A percentile compares a stretch with the other conserved stretches of the same genome.
These are phyloP conservation scores for Cercospora janseana DNA, from an alignment of 2,329 filamentous ascomycete species.

Conservation along the genomic window DNA sequence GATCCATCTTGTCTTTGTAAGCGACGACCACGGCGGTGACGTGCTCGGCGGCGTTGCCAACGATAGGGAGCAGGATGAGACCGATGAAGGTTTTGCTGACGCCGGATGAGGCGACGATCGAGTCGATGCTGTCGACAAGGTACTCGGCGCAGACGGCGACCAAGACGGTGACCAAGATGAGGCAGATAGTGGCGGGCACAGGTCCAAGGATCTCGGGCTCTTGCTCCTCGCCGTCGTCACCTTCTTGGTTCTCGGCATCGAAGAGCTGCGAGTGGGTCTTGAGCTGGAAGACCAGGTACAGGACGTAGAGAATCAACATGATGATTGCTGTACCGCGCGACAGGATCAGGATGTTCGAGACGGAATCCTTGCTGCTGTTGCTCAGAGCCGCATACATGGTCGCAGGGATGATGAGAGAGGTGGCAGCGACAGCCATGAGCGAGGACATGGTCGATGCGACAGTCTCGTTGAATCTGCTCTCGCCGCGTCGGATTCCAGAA, in stretches of 20 bases:
- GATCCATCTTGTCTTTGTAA: constrained; percentile 58
- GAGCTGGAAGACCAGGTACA: constrained; percentile 57
- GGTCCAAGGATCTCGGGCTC: constrained; percentile 47
- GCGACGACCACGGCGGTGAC: constrained; percentile 56
- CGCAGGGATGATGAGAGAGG: constrained; percentile 54
- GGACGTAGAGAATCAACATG: constrained; percentile 53
- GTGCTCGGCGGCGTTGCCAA: constrained; percentile 58
- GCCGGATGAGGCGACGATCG: constrained; percentile 51
- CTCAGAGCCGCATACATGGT: constrained; percentile 51
- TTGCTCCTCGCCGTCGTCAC: constrained; percentile 34
- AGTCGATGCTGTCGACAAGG: constrained; percentile 55
- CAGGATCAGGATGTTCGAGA: constrained; percentile 49
- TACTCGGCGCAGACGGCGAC: constrained; percentile 55
- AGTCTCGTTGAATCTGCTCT: constrained; percentile 64
- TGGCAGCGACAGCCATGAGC: constrained; percentile 56
- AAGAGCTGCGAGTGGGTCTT: constrained; percentile 51
- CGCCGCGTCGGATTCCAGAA: constrained; percentile 46
- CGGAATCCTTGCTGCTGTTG: constrained; percentile 42
- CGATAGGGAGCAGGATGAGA: constrained; percentile 56
- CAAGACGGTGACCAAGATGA: constrained; percentile 50
- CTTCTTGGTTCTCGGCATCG: constrained; percentile 41
- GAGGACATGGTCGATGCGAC: constrained; percentile 74
- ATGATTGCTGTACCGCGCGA: constrained; percentile 56
- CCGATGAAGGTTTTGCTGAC: constrained; percentile 59
- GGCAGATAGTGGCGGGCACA: constrained; percentile 45